Base-by-base conservation (phyloP, 1,139 yeast species). In the Suhomyces anneliseae region DNA sequence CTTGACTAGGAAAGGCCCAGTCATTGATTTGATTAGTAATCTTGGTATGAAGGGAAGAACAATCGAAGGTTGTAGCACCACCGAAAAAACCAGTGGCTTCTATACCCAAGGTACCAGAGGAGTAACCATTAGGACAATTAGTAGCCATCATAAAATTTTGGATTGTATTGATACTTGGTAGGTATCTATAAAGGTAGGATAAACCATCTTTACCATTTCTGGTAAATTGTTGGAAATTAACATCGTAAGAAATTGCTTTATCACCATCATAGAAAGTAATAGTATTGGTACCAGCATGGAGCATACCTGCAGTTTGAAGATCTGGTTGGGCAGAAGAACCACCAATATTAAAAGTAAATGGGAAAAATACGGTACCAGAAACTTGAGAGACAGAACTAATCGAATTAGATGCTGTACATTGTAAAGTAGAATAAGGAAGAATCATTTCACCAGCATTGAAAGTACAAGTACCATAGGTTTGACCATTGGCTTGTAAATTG, bases 321-420 rank as follows among this genome's bases (percentile, higher is more conserved):
- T 68, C 72, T 9, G 52, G 51, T 4, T 53, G 36, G 3, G 43
- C 38, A 10, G 56, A 64, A 11, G 64, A 54, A 6, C 52, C 51
- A 38, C 74, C 75, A 32, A 53, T 48, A 46, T 64, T 63, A 49
- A 67, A 69, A 1, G 62, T 47, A 24, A 69, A 36, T 3, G 72
- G 71, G 34, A 70, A 56, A 7, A 46, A 43, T 7, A 65, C 51
- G 4, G 60, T 42, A 29, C 74, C 74, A 10, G 42, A 36, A 11
- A 59, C 66, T 12, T 40, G 36, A 7, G 58, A 54, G 10, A 35
- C 38, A 0, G 57, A 4, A 0, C 36, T 40, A 8, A 67, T 56
- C 2, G 42, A 39, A 19, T 36, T 32, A 2, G 60, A 36, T 6
- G 58, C 66, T 2, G 58, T 57, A 66, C 74, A 69, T 4, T 49